Conservation (phyloP, 106 monocot genomes). For the Acanthochlamys bracteata region DNA sequence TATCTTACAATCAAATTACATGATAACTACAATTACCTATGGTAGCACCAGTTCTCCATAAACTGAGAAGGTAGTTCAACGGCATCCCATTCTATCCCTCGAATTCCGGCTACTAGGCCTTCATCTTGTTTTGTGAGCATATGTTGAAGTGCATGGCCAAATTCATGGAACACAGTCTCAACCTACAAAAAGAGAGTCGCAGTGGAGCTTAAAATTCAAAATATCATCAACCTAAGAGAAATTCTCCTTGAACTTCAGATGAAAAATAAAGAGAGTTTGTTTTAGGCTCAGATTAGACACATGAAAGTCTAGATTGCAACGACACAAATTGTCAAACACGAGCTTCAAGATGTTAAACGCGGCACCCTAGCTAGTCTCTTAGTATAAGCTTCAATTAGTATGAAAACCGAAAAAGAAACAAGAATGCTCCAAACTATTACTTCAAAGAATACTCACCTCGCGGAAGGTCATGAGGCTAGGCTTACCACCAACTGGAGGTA, state of each 20-base stretch:
- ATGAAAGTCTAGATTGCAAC: too few relatives aligned
- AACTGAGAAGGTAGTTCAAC: constrained; percentile 97
- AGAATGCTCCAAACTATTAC: not conserved
- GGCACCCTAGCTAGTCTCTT: too few relatives aligned
- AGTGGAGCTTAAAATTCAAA: not conserved
- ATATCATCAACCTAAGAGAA: not conserved
- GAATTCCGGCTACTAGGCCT: constrained; percentile 89
- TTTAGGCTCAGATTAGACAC: too few relatives aligned
- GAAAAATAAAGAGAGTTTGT: too few relatives aligned
- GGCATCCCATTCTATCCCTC: constrained; percentile 98
- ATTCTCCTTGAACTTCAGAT: too few relatives aligned
- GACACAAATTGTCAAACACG: too few relatives aligned
- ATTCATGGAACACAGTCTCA: constrained; percentile 99
- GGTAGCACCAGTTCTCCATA: constrained; percentile 99
- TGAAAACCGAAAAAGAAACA: not conserved
- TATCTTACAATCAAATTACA: not conserved
- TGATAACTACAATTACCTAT: constrained; percentile 40
- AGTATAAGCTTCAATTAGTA: not conserved
- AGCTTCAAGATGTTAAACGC: too few relatives aligned
- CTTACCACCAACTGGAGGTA: constrained; percentile 87
- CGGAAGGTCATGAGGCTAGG: constrained; percentile 99
- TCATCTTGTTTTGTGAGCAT: constrained; percentile 99
- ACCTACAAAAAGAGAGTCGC: constrained; percentile 37
- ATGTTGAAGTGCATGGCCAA: constrained; percentile 98
- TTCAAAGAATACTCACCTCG: constrained; percentile 42